These are phyloP conservation scores for Zygotorulaspora mrakii DNA, from an alignment of 1,139 yeast species.

Conservation along the genomic window DNA sequence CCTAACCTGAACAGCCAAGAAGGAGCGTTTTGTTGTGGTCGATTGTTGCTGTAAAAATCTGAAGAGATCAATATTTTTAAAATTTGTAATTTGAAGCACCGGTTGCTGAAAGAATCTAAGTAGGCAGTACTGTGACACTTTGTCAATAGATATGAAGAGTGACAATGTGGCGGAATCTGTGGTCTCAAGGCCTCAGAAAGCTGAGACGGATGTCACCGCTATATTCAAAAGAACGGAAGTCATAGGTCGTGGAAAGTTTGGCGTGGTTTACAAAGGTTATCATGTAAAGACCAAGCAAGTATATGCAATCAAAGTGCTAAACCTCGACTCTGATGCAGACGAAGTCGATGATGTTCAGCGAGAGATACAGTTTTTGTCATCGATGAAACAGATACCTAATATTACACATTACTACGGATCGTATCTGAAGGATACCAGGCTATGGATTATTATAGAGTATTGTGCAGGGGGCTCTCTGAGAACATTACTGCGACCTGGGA, in stretches of 20 bases:
- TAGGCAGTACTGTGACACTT: not conserved
- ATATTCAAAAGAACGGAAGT: conserved; percentile 78
- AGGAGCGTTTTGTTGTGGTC: too few species aligned
- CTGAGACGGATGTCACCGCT: conserved; percentile 35
- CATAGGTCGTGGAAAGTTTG: conserved; percentile 94
- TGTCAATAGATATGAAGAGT: conserved; percentile 8
- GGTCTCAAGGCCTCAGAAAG: conserved; percentile 3
- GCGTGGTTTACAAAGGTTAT: conserved; percentile 86
- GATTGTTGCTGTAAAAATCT: not conserved
- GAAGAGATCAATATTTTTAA: not conserved
- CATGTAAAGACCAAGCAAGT: conserved; percentile 52
- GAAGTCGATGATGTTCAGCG: conserved; percentile 94
- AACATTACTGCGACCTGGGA: conserved; percentile 82
- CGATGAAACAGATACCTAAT: conserved; percentile 79
- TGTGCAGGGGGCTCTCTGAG: conserved; percentile 97
- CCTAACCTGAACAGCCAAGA: too few species aligned
- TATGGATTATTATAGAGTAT: conserved; percentile 97
- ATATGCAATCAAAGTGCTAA: conserved; percentile 89
- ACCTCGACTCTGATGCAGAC: conserved; percentile 88
- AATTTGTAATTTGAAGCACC: too few species aligned
- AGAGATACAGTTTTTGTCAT: conserved; percentile 82
- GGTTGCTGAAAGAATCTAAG: not conserved
- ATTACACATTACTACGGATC: conserved; percentile 92
- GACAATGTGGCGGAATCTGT: conserved; percentile 1
- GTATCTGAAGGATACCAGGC: conserved; percentile 74